Percentiles rank a stretch among this genome's conserved stretches.
phyloP scores from a whole-genome alignment of 768 basidiomycete genomes.

The Calocybe cyanea region DNA sequence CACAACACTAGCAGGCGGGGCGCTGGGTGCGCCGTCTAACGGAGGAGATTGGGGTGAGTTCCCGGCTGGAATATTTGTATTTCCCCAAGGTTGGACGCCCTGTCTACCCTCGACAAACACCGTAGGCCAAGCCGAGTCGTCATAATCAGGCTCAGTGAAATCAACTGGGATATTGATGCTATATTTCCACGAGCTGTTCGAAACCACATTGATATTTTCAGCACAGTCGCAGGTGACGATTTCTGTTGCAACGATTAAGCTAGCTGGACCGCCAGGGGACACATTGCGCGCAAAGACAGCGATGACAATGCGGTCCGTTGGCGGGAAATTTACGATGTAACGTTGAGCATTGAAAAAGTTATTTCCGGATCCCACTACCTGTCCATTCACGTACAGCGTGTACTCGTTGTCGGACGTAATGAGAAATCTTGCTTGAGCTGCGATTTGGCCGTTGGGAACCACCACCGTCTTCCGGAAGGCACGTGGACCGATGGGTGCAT shows the following conservation, averaged over 20 bases:
- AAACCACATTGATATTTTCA: too few relatives aligned
- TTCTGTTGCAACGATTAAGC: conserved; percentile 18
- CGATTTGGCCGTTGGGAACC: conserved; percentile 19
- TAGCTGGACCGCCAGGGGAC: conserved; percentile 15
- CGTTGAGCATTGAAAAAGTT: conserved; percentile 13
- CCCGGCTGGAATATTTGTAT: too few relatives aligned
- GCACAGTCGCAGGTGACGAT: conserved; percentile 17
- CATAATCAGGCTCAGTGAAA: too few relatives aligned
- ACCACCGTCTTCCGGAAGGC: conserved; percentile 26
- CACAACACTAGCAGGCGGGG: too few relatives aligned
- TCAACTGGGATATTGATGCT: too few relatives aligned
- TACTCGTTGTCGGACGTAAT: conserved; percentile 24
- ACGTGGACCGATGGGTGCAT: conserved; percentile 20
- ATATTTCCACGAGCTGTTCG: too few relatives aligned
- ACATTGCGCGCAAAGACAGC: conserved; percentile 16
- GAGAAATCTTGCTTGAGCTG: conserved; percentile 20
- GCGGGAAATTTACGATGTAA: conserved; percentile 16
- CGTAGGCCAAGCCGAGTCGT: too few relatives aligned
- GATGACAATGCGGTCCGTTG: conserved; percentile 16
- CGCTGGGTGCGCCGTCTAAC: too few relatives aligned
- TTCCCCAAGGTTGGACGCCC: too few relatives aligned
- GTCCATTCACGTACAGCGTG: conserved; percentile 27
- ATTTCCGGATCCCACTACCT: conserved; percentile 19
- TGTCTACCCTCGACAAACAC: too few relatives aligned
- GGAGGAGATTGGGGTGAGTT: too few relatives aligned